Evolutionary conservation across 129 eudicot species (phyloP).

Genomic region (Scalesia atractyloides): DNA sequence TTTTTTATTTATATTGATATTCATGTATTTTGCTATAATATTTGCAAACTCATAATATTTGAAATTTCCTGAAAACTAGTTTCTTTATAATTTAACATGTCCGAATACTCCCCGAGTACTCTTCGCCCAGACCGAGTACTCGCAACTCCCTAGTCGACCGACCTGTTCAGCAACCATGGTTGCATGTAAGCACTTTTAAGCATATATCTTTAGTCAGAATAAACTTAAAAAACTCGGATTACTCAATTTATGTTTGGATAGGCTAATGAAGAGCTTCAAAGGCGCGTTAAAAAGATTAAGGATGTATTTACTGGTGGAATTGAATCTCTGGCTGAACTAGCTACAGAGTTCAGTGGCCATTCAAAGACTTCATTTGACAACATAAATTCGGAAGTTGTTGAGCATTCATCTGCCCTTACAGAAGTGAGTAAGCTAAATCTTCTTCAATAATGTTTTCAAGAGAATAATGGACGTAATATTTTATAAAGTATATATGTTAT

Average conservation of each 20-base stretch:
- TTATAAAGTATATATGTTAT: neutral
- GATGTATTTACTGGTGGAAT: conserved; percentile 48
- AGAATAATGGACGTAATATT: neutral
- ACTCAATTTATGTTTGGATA: conserved; percentile 24
- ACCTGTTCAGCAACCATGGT: too few relatives aligned
- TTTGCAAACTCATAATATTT: too few relatives aligned
- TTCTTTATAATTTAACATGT: too few relatives aligned
- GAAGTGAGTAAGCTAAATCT: conserved; percentile 35
- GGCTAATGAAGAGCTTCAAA: conserved; percentile 55
- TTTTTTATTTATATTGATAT: too few relatives aligned
- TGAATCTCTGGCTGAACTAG: conserved; percentile 49
- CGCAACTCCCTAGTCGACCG: too few relatives aligned
- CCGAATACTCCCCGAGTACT: too few relatives aligned
- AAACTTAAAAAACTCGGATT: neutral
- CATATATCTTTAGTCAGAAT: neutral
- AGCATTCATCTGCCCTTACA: conserved; percentile 50
- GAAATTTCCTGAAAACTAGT: too few relatives aligned
- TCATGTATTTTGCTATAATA: too few relatives aligned
- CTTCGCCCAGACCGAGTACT: too few relatives aligned
- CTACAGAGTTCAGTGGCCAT: conserved; percentile 51
- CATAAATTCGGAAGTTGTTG: conserved; percentile 45
- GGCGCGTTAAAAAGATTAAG: conserved; percentile 37
- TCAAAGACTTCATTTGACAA: conserved; percentile 43
- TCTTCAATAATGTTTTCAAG: neutral
- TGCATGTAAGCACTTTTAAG: neutral